Base-by-base conservation (phyloP, 1,139 yeast species). In the Eremothecium sinecaudum region DNA sequence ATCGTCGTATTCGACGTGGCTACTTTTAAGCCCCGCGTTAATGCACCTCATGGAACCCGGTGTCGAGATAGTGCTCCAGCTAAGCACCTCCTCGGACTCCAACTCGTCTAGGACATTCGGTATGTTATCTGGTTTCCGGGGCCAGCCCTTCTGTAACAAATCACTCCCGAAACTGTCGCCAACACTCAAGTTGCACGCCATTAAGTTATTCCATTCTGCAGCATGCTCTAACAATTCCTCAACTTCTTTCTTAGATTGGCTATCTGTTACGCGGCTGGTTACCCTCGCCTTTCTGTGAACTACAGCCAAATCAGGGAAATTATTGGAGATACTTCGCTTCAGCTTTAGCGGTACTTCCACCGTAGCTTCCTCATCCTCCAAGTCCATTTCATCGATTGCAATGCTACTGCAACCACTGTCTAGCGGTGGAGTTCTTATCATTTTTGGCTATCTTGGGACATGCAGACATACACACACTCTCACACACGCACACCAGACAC, bases 151-250 rank as follows among this genome's bases (percentile, higher is more conserved):
- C 15, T 5, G 16, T 15, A 24, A 12, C n/a, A 14, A 4, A 12
- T 6, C 28, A 3, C 51, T 35, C 20, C 48, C 43, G 26, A 48
- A 45, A 4, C 46, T 41, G 21, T 43, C 48, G 9, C 47, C 51
- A 28, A 53, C 29, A n/a, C n/a, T n/a, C n/a, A n/a, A n/a, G n/a
- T n/a, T n/a, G n/a, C n/a, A n/a, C n/a, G n/a, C n/a, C n/a, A n/a
- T n/a, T 28, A 47, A 50, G 17, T 46, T 47, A 29, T 55, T 53
- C 17, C 48, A 45, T 24, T 47, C 49, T 24, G 43, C 45, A 4
- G 60, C 58, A 31, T 45, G 45, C 30, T 50, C 50, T 10, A 56
- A 38, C 12, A 56, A 39, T 27, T 53, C 54, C 33, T 56, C 60
- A 5, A 56, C 21, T 23, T 28, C 18, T 38, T 38, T 23, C 40